These are phyloP conservation scores for Cichorium intybus DNA, from an alignment of 140 eudicot species.

Conservation along the genomic window DNA sequence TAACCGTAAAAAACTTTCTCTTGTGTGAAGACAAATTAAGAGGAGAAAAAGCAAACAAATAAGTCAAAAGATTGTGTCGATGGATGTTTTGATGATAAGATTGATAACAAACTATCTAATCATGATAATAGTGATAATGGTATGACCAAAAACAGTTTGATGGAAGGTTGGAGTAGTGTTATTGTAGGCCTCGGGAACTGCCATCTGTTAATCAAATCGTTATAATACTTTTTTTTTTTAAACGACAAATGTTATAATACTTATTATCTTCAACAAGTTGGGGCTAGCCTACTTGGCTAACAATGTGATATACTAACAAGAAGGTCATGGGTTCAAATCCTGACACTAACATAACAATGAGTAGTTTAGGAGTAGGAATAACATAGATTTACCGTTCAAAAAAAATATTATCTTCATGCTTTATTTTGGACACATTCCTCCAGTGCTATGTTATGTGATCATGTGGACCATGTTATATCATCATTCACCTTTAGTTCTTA, in stretches of 20 bases:
- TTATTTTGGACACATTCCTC: not conserved
- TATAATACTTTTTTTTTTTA: too few species aligned
- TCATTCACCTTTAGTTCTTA: not conserved
- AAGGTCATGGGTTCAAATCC: too few species aligned
- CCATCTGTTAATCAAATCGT: slow-evolving; percentile 17
- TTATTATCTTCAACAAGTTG: too few species aligned
- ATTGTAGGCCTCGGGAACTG: slow-evolving; percentile 11
- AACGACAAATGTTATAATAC: too few species aligned
- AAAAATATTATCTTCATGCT: slow-evolving; percentile 7
- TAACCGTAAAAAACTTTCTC: too few species aligned
- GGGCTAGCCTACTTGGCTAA: too few species aligned
- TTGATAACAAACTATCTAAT: slow-evolving; percentile 9
- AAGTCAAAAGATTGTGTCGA: slow-evolving; percentile 1
- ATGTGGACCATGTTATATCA: not conserved
- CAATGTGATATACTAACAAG: too few species aligned
- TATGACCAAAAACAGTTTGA: slow-evolving; percentile 1
- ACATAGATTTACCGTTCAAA: too few species aligned
- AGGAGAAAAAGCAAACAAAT: not conserved
- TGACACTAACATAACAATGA: too few species aligned
- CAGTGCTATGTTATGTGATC: too few species aligned
- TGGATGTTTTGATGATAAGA: not conserved
- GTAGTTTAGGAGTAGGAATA: too few species aligned
- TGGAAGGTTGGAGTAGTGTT: not conserved
- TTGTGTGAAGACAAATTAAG: too few species aligned
- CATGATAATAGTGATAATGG: slow-evolving; percentile 9